Evolutionary conservation across 2,329 filamentous ascomycete genomes (phyloP), one percentile per base, ranked within the genome.

Genomic region (Huntiella decipiens): DNA sequence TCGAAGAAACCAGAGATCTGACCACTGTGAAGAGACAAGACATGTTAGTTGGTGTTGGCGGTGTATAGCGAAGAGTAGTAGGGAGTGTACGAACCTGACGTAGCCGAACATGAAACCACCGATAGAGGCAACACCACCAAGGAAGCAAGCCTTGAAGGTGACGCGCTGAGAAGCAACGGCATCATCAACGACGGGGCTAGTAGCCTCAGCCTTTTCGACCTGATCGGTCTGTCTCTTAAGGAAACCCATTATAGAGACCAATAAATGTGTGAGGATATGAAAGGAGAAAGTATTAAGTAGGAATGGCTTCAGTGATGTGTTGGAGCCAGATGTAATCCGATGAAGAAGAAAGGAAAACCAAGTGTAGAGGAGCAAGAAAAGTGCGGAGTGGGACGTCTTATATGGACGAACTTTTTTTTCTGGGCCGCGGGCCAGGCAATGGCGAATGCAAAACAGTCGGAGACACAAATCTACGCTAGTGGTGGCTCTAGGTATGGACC

Each of bases 1-100:
- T 65, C 58, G 52, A 79, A 70, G 59, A 76, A 78, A 45, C 75
- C 74, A 4, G 65, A 72, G 37, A 74, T 72, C 53, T 76, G 71
- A 60, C 73, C 73, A 55, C 68, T 72, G 40, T 43, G 1, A 39
- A 22, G 38, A 51, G 8, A 46, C 32, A 40, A 56, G 17, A 28
- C 8, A 10, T 12, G 38, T 46, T 45, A 38, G 42, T 32, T 38
- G 8, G 38, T 32, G 33, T 11, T 17, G 5, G 34, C 19, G 4
- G n/a, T 28, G 5, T 38, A 17, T 7, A 15, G 28, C 34, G 17
- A 17, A 1, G 33, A 11, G 31, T 28, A 37, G 34, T 8, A 13
- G 6, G 13, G 3, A 19, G 12, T 13, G 15, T 22, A 52, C 61
- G 35, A 61, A 71, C 69, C 67, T 66, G 55, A 68, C 60, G 60